Conservation (phyloP, 2,329 filamentous ascomycete genomes). For the Fusarium cicatricum region DNA sequence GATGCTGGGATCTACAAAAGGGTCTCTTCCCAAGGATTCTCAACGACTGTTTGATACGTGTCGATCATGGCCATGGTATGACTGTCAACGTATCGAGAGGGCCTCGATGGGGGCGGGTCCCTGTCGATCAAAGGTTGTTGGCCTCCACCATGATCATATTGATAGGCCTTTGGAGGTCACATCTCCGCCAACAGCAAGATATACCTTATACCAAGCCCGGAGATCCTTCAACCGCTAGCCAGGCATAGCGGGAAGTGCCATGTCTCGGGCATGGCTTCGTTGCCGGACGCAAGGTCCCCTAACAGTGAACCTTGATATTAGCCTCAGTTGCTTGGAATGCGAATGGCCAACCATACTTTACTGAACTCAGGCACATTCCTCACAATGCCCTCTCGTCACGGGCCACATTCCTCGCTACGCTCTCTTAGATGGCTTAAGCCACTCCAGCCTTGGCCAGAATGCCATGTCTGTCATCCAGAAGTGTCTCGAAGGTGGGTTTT, state of each 20-base stretch:
- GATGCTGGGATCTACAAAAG: slow-evolving; percentile 15
- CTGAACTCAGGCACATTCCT: slow-evolving; percentile 31
- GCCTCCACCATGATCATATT: slow-evolving; percentile 5
- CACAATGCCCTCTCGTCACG: slow-evolving; percentile 10
- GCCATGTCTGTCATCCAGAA: slow-evolving; percentile 18
- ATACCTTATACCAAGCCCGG: neutral
- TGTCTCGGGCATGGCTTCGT: slow-evolving; percentile 9
- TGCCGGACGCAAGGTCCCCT: slow-evolving; percentile 11
- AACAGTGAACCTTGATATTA: neutral
- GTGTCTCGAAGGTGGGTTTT: slow-evolving; percentile 11
- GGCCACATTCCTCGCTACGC: slow-evolving; percentile 31
- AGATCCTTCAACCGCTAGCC: neutral
- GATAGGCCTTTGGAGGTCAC: neutral
- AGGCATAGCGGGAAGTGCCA: slow-evolving; percentile 4
- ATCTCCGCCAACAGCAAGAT: neutral
- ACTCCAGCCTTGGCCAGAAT: slow-evolving; percentile 29
- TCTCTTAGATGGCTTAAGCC: slow-evolving; percentile 23
- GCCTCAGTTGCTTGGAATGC: slow-evolving; percentile 20
- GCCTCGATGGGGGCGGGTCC: slow-evolving; percentile 3
- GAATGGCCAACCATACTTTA: slow-evolving; percentile 16
- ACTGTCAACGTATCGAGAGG: neutral
- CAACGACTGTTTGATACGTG: neutral
- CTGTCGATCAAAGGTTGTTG: slow-evolving; percentile 13
- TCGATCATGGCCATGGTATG: slow-evolving; percentile 6
- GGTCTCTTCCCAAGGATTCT: neutral